A percentile compares a stretch with the other conserved stretches of the same genome.
Evolutionary conservation across 163 green algal species (phyloP).

Genomic region (Prototheca stagnorum): DNA sequence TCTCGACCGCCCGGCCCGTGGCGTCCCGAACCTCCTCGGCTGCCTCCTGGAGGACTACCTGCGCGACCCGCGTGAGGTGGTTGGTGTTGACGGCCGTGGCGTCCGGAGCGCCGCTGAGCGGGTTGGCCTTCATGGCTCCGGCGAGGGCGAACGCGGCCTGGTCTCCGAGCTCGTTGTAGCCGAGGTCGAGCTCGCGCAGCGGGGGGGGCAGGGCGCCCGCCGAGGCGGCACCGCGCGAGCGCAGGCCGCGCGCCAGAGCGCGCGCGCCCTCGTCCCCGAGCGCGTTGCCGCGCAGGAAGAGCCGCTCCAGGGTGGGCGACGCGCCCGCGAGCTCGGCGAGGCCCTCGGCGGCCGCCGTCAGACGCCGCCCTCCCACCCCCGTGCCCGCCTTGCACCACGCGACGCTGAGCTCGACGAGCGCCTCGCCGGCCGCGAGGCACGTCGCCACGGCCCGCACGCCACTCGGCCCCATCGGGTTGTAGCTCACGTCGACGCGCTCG

Average conservation of each 20-base stretch:
- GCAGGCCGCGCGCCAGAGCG: constrained; percentile 34
- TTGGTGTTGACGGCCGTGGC: constrained; percentile 86
- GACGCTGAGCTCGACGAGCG: no score
- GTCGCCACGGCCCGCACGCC: no score
- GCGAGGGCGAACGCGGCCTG: constrained; percentile 73
- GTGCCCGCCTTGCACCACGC: no score
- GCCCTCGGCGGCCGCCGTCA: no score
- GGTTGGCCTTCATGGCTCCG: constrained; percentile 75
- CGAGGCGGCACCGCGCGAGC: no score
- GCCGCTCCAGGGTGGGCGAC: constrained; percentile 1
- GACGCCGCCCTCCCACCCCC: no score
- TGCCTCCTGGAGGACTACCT: constrained; percentile 82
- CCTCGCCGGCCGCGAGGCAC: no score
- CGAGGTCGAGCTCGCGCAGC: constrained; percentile 51
- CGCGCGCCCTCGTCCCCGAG: constrained; percentile 22
- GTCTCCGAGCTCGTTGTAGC: constrained; percentile 69
- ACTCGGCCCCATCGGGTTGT: no score
- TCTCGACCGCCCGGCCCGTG: constrained; percentile 50
- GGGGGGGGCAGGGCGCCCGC: constrained; percentile 6
- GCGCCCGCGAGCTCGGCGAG: no score
- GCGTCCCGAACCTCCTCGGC: constrained; percentile 92
- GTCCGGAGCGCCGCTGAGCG: constrained; percentile 50
- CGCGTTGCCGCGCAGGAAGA: constrained; percentile 55
- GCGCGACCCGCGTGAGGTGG: constrained; percentile 87
- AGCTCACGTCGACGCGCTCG: no score